Percentiles rank a stretch among this genome's conserved stretches.
Conservation (phyloP, 495 filamentous ascomycete species). For the Lasiosphaeria hispida region DNA sequence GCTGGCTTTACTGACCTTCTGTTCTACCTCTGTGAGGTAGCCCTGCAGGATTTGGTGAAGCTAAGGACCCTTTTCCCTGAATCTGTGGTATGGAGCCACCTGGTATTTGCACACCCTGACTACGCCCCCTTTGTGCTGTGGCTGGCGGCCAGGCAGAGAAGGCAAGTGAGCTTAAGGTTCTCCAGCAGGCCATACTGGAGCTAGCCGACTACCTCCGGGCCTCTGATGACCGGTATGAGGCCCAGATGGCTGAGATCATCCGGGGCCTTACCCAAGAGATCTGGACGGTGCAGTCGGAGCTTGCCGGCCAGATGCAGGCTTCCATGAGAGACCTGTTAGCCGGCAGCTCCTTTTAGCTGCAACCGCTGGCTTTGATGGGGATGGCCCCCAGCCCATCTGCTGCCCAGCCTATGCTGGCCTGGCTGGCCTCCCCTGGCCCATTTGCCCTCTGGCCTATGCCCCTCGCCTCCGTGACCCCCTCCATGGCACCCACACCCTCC, state of each 20-base stretch:
- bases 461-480: no score
- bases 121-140: neutral
- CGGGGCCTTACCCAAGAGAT: neutral
- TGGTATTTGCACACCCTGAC: neutral
- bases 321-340: no score
- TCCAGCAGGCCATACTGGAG: neutral
- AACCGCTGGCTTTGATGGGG: no score
- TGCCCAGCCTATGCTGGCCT: no score
- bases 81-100: neutral
- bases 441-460: no score
- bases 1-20: constrained; percentile 4
- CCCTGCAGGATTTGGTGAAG: neutral
- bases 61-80: neutral
- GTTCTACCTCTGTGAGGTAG: constrained; percentile 7
- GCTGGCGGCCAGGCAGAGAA: neutral
- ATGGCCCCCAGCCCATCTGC: no score
- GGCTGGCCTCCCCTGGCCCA: no score
- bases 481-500: no score
- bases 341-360: no score
- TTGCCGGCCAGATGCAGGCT: no score
- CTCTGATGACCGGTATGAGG: neutral
- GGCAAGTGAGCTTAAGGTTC: neutral
- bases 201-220: neutral
- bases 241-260: neutral
- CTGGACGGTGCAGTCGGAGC: neutral